Conservation (phyloP, 208 protist species). For the Borovskyia barvae region DNA sequence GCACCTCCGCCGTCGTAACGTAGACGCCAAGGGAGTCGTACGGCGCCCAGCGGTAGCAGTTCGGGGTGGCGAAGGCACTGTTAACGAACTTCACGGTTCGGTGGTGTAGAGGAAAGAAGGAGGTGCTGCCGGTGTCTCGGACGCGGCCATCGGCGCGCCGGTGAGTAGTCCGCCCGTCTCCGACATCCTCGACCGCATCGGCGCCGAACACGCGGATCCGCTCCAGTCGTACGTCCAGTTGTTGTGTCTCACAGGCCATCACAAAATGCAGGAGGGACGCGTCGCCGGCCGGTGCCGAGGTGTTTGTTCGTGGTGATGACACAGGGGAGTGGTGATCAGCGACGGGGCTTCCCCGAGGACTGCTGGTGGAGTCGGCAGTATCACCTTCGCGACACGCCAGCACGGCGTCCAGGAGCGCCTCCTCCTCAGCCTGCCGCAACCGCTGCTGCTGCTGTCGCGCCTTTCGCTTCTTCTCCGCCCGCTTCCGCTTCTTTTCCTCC, state of each 20-base stretch:
- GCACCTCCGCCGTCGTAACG: conserved; percentile 25
- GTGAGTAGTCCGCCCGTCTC: conserved; percentile 52
- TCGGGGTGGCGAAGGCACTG: conserved; percentile 70
- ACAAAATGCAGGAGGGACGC: conserved; percentile 41
- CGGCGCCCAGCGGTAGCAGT: conserved; percentile 75
- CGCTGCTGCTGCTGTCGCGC: conserved; percentile 40
- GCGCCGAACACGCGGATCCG: conserved; percentile 72
- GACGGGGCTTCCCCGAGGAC: not conserved
- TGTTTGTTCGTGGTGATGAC: not conserved
- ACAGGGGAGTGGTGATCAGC: not conserved
- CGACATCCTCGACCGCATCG: conserved; percentile 77
- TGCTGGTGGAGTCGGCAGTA: conserved; percentile 1
- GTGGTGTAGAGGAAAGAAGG: conserved; percentile 64
- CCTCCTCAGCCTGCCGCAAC: conserved; percentile 58
- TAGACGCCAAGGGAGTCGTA: conserved; percentile 64
- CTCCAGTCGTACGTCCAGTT: conserved; percentile 72
- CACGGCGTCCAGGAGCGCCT: conserved; percentile 65
- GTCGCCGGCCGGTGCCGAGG: not conserved
- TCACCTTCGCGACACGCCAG: conserved; percentile 27
- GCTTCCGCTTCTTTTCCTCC: conserved; percentile 28
- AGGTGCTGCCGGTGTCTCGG: conserved; percentile 41
- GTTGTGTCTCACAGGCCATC: conserved; percentile 49
- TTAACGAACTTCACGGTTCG: conserved; percentile 42
- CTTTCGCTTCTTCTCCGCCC: conserved; percentile 30
- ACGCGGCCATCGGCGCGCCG: conserved; percentile 47